Conservation (phyloP, 352 stramenopile species). For the Phytophthora pinifolia region DNA sequence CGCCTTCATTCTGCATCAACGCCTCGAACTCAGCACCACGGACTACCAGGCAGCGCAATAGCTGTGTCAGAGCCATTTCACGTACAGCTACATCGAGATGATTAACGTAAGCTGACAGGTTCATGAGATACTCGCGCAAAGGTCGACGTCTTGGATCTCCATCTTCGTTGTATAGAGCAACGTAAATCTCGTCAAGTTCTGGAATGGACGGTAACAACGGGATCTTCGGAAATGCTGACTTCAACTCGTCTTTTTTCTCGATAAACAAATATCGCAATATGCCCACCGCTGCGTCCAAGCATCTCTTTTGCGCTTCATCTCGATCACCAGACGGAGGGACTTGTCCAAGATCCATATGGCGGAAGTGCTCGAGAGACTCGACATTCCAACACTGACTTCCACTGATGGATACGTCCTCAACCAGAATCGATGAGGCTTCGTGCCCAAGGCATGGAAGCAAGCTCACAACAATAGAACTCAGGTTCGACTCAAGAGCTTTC, state of each 20-base stretch:
- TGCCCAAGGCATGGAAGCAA: conserved; percentile 72
- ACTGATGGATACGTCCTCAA: conserved; percentile 27
- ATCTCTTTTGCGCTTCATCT: conserved; percentile 18
- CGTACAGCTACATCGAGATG: conserved; percentile 81
- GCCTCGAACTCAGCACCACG: conserved; percentile 57
- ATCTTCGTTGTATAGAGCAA: conserved; percentile 52
- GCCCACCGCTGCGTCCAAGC: conserved; percentile 31
- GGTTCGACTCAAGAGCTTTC: conserved; percentile 81
- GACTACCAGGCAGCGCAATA: conserved; percentile 66
- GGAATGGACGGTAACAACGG: conserved; percentile 65
- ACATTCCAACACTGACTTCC: conserved; percentile 43
- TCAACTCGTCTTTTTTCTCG: conserved; percentile 60
- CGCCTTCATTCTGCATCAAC: conserved; percentile 72
- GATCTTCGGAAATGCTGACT: conserved; percentile 63
- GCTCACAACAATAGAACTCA: conserved; percentile 88
- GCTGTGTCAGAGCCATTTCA: conserved; percentile 71
- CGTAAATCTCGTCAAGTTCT: conserved; percentile 69
- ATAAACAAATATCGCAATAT: conserved; percentile 79
- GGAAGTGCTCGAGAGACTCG: conserved; percentile 35
- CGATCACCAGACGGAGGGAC: conserved; percentile 10
- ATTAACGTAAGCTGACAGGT: conserved; percentile 62
- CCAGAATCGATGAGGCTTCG: conserved; percentile 42
- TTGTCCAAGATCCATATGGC: conserved; percentile 9
- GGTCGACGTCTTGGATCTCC: conserved; percentile 51
- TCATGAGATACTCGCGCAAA: conserved; percentile 54